Conservation (phyloP, 441 rosid genomes). For the Adansonia rubrostipa region DNA sequence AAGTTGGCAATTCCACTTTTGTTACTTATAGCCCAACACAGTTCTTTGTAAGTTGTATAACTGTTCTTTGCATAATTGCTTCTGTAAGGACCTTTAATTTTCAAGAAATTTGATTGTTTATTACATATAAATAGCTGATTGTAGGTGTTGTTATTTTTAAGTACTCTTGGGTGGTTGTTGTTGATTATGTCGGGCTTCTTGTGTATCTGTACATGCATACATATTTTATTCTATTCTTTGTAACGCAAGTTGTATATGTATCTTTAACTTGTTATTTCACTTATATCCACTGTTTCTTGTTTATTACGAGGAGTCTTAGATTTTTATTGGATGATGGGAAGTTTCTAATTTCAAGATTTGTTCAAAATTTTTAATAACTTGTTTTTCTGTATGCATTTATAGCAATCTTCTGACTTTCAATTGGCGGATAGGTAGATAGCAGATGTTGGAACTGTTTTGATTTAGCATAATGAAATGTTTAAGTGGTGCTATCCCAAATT, state of each 20-base stretch:
- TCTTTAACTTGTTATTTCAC: background rate
- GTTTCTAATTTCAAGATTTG: constrained; percentile 3
- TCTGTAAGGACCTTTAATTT: constrained; percentile 14
- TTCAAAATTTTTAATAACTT: background rate
- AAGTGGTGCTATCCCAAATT: too few species aligned
- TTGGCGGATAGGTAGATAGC: background rate
- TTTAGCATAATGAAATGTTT: background rate
- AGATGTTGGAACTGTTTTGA: background rate
- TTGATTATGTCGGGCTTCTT: background rate
- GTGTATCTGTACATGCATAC: background rate
- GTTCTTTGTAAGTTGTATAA: constrained; percentile 81
- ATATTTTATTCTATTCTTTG: background rate
- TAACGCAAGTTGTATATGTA: background rate
- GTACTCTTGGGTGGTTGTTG: background rate
- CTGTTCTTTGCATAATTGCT: constrained; percentile 28
- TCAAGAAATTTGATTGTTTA: constrained; percentile 5
- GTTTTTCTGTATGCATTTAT: background rate
- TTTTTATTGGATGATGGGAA: background rate
- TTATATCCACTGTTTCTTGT: constrained; percentile 8
- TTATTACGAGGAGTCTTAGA: background rate
- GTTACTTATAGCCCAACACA: constrained; percentile 95
- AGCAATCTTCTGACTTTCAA: background rate
- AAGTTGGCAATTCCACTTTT: constrained; percentile 93
- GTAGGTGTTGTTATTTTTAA: background rate
- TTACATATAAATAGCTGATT: constrained; percentile 23